Evolutionary conservation across 169 alveolate genomes (phyloP).

Genomic region (Eimeria necatrix): DNA sequence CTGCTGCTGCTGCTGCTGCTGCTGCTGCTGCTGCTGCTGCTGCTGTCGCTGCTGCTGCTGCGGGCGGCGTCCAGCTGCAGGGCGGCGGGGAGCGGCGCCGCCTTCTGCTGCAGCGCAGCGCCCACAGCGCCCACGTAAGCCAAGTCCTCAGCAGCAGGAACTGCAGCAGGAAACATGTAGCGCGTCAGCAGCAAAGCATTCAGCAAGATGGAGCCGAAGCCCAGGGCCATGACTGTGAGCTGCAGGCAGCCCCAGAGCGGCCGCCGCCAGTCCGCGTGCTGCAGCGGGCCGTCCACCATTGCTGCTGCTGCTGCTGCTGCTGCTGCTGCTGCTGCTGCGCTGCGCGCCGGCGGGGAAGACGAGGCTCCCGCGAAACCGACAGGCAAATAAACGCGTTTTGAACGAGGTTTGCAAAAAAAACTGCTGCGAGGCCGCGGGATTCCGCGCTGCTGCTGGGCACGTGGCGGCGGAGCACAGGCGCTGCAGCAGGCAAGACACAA

Average conservation of each 20-base stretch:
- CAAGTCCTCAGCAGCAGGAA: not conserved
- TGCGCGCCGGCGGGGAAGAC: not conserved
- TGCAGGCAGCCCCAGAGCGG: slow-evolving; percentile 55
- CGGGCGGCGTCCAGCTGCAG: not conserved
- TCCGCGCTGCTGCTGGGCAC: no score
- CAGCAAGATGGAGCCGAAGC: slow-evolving; percentile 1
- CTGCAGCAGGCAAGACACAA: no score
- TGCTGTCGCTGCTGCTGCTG: no score
- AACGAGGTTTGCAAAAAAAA: not conserved
- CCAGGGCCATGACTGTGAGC: slow-evolving; percentile 36
- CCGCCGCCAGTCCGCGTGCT: slow-evolving; percentile 45
- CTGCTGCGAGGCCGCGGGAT: not conserved
- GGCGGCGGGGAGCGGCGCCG: not conserved
- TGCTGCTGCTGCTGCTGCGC: not conserved
- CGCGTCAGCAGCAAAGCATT: slow-evolving; percentile 49
- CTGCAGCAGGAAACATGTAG: not conserved
- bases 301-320: not conserved
- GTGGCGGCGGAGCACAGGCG: no score
- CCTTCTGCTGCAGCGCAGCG: not conserved
- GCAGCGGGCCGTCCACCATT: not conserved
- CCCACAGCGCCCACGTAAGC: not conserved
- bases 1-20: no score
- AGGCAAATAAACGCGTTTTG: not conserved
- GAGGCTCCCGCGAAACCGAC: not conserved
- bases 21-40: no score